Base-by-base conservation (phyloP, 305 asterid genomes). In the Rubia tinctorum region DNA sequence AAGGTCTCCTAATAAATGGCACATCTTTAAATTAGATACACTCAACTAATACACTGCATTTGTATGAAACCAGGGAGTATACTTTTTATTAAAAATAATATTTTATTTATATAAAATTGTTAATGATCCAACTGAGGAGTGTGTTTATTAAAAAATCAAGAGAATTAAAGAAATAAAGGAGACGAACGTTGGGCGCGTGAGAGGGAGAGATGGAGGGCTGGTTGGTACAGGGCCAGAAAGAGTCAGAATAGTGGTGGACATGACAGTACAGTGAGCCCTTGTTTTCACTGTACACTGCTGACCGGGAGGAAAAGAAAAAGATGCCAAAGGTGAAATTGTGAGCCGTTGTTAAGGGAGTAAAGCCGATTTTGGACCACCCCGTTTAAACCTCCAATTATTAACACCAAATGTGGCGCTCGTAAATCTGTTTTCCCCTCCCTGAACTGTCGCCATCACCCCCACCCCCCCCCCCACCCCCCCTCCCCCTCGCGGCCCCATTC, bases 171-270 rank as follows among this genome's bases (percentile, higher is more conserved):
- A 27, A 27, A 27, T 27, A 27, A 34, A 34, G 39, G 39, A 4
- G 39, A 34, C 3, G 39, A 30, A 3, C 3, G 39, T 34, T 18
- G 17, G 12, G 60, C 2, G 60, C 3, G 25, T 1, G 60, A 49
- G 56, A 5, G 22, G 25, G 2, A n/a, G 22, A 11, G 0, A 3
- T 3, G 73, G 73, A 47, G 30, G 66, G 70, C 53, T 73, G 68
- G 27, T 73, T 49, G 66, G 0, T 22, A 27, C 3, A 6, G 68
- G 61, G 74, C 72, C 72, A 71, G 88, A 78, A 73, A 30, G 78
- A 79, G 86, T 85, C 90, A 87, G 95, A 76, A 80, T 79, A 82
- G 74, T 75, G 80, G 86, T 86, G 89, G 93, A 89, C 82, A 80
- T 76, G 88, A 87, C 92, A 78, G 84, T 85, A 83, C 91, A 78